Percentiles rank a stretch among this genome's conserved stretches.
Conservation (phyloP, 2,329 filamentous ascomycete species). For the Biscogniauxia marginata region DNA sequence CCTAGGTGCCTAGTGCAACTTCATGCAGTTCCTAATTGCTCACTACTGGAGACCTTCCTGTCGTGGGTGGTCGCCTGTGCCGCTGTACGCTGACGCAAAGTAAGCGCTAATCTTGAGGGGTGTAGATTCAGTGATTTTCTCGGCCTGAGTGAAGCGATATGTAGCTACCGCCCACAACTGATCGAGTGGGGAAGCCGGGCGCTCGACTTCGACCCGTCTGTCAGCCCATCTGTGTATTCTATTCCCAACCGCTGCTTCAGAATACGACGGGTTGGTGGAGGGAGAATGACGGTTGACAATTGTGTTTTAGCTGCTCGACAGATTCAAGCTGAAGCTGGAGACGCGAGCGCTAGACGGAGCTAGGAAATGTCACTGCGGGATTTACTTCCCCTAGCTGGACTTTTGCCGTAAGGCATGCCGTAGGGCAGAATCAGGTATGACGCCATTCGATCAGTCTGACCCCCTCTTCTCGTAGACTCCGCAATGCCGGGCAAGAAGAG, state of each 20-base stretch:
- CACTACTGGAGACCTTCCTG: slow-evolving; percentile 12
- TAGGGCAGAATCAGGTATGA: neutral
- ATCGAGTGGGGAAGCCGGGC: neutral
- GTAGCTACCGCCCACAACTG: neutral
- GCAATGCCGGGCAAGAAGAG: neutral
- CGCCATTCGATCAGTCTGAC: neutral
- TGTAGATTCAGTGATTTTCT: slow-evolving; percentile 13
- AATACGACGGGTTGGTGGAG: neutral
- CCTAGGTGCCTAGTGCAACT: neutral
- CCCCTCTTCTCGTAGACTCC: neutral
- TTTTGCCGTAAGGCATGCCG: neutral
- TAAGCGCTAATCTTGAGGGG: slow-evolving; percentile 18
- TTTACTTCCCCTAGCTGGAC: neutral
- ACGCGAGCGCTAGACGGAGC: neutral
- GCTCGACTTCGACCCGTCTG: neutral
- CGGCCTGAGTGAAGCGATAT: slow-evolving; percentile 7
- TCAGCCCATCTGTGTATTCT: neutral
- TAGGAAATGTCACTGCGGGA: neutral
- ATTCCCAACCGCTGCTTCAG: neutral
- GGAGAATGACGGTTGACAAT: neutral
- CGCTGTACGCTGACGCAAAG: slow-evolving; percentile 14
- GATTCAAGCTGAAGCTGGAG: neutral
- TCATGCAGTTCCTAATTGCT: neutral
- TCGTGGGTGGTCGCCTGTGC: slow-evolving; percentile 6
- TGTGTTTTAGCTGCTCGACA: neutral